Percentiles rank a stretch among this genome's conserved stretches.
Evolutionary conservation across 495 filamentous ascomycete genomes (phyloP).

Genomic region (Bryoglossum gracile): DNA sequence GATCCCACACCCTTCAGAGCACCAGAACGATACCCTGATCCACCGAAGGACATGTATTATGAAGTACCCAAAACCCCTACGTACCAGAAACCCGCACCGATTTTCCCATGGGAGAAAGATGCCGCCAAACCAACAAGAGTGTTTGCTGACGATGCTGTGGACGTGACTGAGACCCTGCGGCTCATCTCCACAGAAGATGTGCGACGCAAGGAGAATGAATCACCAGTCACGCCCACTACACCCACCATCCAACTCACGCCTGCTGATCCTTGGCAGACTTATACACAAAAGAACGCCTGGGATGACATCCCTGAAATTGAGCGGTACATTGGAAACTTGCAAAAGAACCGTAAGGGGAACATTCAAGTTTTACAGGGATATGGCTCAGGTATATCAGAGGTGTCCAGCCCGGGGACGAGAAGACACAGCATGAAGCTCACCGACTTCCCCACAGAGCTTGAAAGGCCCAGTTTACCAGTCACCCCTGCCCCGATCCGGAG

Average conservation of each 20-base stretch:
- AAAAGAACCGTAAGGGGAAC: slow-evolving; percentile 53
- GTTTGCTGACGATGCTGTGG: slow-evolving; percentile 58
- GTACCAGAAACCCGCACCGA: slow-evolving; percentile 48
- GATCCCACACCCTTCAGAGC: slow-evolving; percentile 64
- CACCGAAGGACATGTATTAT: slow-evolving; percentile 80
- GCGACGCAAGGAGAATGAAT: slow-evolving; percentile 11
- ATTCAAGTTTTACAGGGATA: slow-evolving; percentile 47
- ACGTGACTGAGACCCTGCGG: slow-evolving; percentile 35
- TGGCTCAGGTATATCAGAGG: slow-evolving; percentile 25
- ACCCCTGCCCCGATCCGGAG: slow-evolving; percentile 72
- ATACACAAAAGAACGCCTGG: slow-evolving; percentile 74
- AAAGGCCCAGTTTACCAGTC: slow-evolving; percentile 84
- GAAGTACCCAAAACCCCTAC: slow-evolving; percentile 57
- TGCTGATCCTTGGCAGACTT: slow-evolving; percentile 54
- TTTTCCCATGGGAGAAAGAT: slow-evolving; percentile 82
- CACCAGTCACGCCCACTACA: slow-evolving; percentile 40
- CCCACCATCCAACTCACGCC: slow-evolving; percentile 34
- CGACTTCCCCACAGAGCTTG: slow-evolving; percentile 77
- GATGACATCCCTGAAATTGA: slow-evolving; percentile 79
- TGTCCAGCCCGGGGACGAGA: slow-evolving; percentile 27
- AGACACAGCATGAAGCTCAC: slow-evolving; percentile 59
- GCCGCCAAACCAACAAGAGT: slow-evolving; percentile 62
- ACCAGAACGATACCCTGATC: slow-evolving; percentile 68
- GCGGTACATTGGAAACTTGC: slow-evolving; percentile 64
- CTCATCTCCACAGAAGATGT: slow-evolving; percentile 10